phyloP scores from a whole-genome alignment of 768 basidiomycete genomes.

The Coprinellus aureogranulatus region DNA sequence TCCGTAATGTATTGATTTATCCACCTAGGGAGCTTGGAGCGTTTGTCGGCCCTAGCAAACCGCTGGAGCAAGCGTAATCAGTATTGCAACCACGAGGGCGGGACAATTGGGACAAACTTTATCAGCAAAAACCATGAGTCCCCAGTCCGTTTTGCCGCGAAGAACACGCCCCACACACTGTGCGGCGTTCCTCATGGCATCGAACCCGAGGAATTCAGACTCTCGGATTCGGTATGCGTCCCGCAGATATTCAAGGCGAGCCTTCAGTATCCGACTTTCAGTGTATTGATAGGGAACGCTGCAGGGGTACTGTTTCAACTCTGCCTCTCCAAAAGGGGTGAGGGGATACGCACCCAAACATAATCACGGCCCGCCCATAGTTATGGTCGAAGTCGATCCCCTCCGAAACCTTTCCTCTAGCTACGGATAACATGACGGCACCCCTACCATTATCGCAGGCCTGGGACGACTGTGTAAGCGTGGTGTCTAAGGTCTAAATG shows the following conservation, averaged over 20 bases:
- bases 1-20: slow-evolving; percentile 99
- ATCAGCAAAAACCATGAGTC: slow-evolving; percentile 98
- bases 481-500: slow-evolving; percentile 5
- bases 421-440: slow-evolving; percentile 93
- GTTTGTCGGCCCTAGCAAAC: slow-evolving; percentile 88
- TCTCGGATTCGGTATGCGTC: slow-evolving; percentile 98
- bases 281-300: slow-evolving; percentile 98
- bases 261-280: slow-evolving; percentile 95
- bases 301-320: slow-evolving; percentile 2
- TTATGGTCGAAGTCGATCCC: slow-evolving; percentile 99
- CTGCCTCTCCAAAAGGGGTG: slow-evolving; percentile 10
- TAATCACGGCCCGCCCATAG: slow-evolving; percentile 97
- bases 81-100: not conserved
- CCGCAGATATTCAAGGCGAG: slow-evolving; percentile 94
- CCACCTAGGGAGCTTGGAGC: slow-evolving; percentile 96
- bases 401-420: slow-evolving; percentile 98
- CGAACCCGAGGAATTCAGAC: slow-evolving; percentile 97
- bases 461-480: slow-evolving; percentile 36
- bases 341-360: slow-evolving; percentile 79
- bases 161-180: slow-evolving; percentile 98
- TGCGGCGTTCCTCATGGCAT: slow-evolving; percentile 98
- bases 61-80: slow-evolving; percentile 47
- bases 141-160: slow-evolving; percentile 99
- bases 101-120: slow-evolving; percentile 55
- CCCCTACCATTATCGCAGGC: slow-evolving; percentile 99